Base-by-base conservation (phyloP, 1,284 basidiomycete genomes). In the Sporisorium iseilematis-ciliati region DNA sequence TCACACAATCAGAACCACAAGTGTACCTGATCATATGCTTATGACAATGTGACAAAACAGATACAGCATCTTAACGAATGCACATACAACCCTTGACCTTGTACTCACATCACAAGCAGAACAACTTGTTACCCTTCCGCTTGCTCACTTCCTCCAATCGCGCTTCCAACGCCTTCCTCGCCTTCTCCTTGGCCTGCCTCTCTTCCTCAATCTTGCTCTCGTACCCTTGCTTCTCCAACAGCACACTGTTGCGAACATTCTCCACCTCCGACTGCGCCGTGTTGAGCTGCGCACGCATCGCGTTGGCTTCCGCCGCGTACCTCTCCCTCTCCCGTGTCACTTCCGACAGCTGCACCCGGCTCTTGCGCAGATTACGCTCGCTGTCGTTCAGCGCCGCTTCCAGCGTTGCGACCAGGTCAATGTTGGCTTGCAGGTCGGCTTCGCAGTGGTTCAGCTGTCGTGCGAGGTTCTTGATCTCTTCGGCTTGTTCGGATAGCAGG, bases 401-500 rank as follows among this genome's bases (percentile, higher is more conserved):
- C 25, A 81, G 68, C 38, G 79, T 80, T 21, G 76, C 89, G 69
- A 95, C 93, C 61, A 95, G 89, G 84, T 96, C 93, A 89, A 94
- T 94, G 84, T 95, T 94, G 55, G 92, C 91, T 80, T 94, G 92
- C 65, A 96, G 88, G 85, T 96, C 94, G 69, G 89, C 90, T 86
- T 96, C 93, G 83, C 93, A 95, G 85, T 95, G 93, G 33, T 90
- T 90, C 58, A 97, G 86, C 86, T 95, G 93, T 86, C 95, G 94
- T 86, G 94, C 93, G 62, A 97, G 89, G 35, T 92, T 94, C 87
- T 93, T 92, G 87, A 96, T 73, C 64, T 94, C 92, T 81, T 91
- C 92, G 18, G 89, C 85, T 85, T 93, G 92, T 76, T 92, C 90
- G 73, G 92, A 91, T 12, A 94, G 80, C 79, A 90, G 63, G 41